Evolutionary conservation across 176 grass and related monocot genomes (phyloP), one percentile per base, ranked within the genome.

Genomic region (Oryza meridionalis): DNA sequence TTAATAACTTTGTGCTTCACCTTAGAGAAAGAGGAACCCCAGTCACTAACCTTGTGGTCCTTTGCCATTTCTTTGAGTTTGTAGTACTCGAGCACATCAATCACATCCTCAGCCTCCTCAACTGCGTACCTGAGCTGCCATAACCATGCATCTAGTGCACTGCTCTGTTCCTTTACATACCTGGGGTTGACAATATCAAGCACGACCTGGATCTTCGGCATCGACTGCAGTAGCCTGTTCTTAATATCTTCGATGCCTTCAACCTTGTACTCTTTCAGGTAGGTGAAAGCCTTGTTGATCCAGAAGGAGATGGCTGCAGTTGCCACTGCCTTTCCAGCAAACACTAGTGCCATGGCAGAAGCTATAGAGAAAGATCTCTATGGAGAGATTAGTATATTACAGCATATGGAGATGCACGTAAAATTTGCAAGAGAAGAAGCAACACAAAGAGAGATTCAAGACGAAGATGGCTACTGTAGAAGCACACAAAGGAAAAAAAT

Each of bases 91-190:
- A 88, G 58, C 35, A 78, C 80, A 72, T 88, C 86, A 2, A 83
- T 35, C 5, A 15, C 65, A 5, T 88, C 86, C 4, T 88, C 86
- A 15, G 86, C 86, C 19, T 24, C 69, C 79, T 82, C 78, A 2
- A 87, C 43, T 13, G 43, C 85, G 22, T 77, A 6, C 31, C 85
- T 82, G n/a, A 87, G 69, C 80, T 75, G 85, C 78, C 85, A 87
- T 14, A 87, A 7, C 78, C 85, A 82, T 42, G 13, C 12, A 61
- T 77, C 68, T 0, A 88, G 71, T 2, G 70, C 85, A 19, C 75
- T 67, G 43, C 42, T 44, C 27, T 82, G 68, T 10, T 82, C 71
- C 46, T 81, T 67, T 7, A 67, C 61, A 45, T 55, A 45, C 27
- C 33, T 46, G 11, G 65, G 72, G 31, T 77, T 70, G 49, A 75